These are phyloP conservation scores for Kondoa subrosea DNA, from an alignment of 768 basidiomycete species.

Conservation along the genomic window DNA sequence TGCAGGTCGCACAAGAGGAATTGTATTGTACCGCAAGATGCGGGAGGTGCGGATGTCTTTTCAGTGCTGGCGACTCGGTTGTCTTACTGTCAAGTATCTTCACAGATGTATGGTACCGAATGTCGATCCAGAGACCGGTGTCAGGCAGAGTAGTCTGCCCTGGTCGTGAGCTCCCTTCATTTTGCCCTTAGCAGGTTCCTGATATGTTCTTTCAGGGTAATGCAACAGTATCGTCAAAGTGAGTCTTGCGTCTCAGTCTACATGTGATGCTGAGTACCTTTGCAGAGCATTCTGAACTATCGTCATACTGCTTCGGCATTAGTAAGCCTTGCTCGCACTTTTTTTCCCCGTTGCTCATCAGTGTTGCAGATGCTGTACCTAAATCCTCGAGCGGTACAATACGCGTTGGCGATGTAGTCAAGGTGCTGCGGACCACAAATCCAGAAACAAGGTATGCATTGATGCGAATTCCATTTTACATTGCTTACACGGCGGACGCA, in stretches of 20 bases:
- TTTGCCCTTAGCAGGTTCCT: no score
- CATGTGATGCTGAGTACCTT: neutral
- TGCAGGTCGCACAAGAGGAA: neutral
- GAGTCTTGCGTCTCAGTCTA: neutral
- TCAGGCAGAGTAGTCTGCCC: neutral
- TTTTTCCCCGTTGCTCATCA: neutral
- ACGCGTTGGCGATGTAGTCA: neutral
- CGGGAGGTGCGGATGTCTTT: neutral
- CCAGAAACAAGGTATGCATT: neutral
- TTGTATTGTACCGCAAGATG: conserved; percentile 1
- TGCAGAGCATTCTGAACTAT: neutral
- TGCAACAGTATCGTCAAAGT: neutral
- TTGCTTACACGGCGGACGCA: no score
- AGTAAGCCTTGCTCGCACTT: neutral
- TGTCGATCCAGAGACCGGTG: neutral
- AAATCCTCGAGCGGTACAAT: neutral
- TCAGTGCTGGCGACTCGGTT: neutral
- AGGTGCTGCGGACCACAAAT: neutral
- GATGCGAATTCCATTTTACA: no score
- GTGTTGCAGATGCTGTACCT: neutral
- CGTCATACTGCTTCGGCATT: neutral
- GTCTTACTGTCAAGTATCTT: neutral
- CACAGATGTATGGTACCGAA: neutral
- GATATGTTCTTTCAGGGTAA: no score
- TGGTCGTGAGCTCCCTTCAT: neutral